Evolutionary conservation across 495 filamentous ascomycete genomes (phyloP).

Genomic region (Chaetomium fimeti): DNA sequence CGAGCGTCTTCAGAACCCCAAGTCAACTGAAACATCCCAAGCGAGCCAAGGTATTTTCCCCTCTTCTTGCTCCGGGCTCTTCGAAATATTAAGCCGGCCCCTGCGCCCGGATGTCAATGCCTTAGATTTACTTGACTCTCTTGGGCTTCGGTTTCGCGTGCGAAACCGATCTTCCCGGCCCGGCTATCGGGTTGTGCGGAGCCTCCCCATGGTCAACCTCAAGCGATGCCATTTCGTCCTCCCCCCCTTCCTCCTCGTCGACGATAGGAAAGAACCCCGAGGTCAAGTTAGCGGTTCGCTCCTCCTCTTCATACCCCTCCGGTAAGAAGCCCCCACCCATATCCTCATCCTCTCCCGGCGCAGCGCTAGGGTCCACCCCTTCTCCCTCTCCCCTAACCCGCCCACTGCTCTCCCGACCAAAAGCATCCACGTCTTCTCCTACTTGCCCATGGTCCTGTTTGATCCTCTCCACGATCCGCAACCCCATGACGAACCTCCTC

Average conservation of each 20-base stretch:
- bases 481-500: conserved; percentile 81
- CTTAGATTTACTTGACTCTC: conserved; percentile 19
- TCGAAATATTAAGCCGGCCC: conserved; percentile 23
- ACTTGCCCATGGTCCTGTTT: conserved; percentile 71
- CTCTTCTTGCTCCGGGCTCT: conserved; percentile 29
- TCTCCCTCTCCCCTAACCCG: conserved; percentile 19
- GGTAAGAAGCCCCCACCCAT: conserved; percentile 57
- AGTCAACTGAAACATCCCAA: conserved; percentile 8
- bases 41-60: no score
- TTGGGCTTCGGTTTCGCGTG: conserved; percentile 30
- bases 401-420: conserved; percentile 34
- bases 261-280: conserved; percentile 45
- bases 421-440: conserved; percentile 42
- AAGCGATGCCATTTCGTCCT: conserved; percentile 29
- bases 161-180: conserved; percentile 29
- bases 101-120: conserved; percentile 20
- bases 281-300: conserved; percentile 29
- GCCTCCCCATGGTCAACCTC: conserved; percentile 37
- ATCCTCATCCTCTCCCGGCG: conserved; percentile 39
- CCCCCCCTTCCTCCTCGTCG: conserved; percentile 39
- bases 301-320: conserved; percentile 48
- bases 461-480: conserved; percentile 78
- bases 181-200: background rate
- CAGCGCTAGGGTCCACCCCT: conserved; percentile 27
- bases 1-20: conserved; percentile 7